Evolutionary conservation across 139 green algal species (phyloP).

Genomic region (Coelastrella sp.): DNA sequence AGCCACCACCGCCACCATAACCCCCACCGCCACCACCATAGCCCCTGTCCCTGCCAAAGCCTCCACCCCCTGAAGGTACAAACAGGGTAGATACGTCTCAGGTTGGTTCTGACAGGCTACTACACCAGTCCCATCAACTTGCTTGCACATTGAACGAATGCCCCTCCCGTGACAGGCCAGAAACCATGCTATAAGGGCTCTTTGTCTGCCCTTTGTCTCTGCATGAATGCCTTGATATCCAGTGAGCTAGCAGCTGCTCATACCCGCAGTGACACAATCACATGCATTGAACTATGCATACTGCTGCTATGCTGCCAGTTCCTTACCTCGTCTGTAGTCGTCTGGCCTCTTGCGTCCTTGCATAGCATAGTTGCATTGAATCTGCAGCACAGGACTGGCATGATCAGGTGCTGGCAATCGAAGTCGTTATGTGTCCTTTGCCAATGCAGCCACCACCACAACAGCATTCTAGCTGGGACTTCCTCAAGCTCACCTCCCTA

Average conservation of each 20-base stretch:
- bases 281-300: not conserved
- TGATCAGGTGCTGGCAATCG: not conserved
- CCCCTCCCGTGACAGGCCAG: no score
- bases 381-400: conserved; percentile 2
- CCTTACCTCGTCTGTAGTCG: conserved; percentile 56
- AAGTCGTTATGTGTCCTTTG: not conserved
- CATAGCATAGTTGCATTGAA: conserved; percentile 54
- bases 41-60: conserved; percentile 21
- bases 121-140: no score
- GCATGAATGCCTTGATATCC: not conserved
- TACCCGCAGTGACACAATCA: not conserved
- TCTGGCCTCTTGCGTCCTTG: conserved; percentile 67
- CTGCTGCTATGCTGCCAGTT: not conserved
- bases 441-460: not conserved
- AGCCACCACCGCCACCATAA: conserved; percentile 9
- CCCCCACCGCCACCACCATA: conserved; percentile 14
- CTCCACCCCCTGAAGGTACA: conserved; percentile 10
- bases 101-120: not conserved
- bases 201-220: not conserved
- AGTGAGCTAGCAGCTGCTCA: not conserved
- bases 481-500: conserved; percentile 49
- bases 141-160: no score
- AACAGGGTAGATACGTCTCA: not conserved
- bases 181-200: no score
- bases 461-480: not conserved